Evolutionary conservation across 805 yeast species (phyloP).

Genomic region (Suhomyces sp.): DNA sequence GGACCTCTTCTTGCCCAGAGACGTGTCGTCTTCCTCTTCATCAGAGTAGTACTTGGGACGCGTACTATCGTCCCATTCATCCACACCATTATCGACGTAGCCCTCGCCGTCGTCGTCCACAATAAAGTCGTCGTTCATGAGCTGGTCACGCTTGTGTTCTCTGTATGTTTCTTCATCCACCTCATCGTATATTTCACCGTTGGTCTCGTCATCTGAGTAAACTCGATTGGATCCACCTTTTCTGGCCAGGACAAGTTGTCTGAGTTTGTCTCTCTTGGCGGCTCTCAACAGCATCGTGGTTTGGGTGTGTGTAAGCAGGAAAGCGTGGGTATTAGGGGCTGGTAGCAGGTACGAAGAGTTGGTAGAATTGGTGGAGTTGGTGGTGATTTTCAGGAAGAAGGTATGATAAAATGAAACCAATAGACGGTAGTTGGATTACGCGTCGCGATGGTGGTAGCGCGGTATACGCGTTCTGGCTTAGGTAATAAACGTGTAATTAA

Average conservation of each 20-base stretch:
- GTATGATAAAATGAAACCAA: too few species aligned
- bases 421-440: too few species aligned
- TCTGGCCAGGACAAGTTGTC: conserved; percentile 63
- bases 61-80: conserved; percentile 72
- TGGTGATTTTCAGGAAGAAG: too few species aligned
- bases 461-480: too few species aligned
- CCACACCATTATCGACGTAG: conserved; percentile 89
- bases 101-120: conserved; percentile 95
- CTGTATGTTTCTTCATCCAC: conserved; percentile 80
- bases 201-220: conserved; percentile 42
- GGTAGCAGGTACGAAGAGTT: too few species aligned
- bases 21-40: conserved; percentile 43
- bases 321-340: too few species aligned
- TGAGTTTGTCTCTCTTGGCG: conserved; percentile 49
- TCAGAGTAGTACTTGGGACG: conserved; percentile 56
- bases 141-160: conserved; percentile 71
- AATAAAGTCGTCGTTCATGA: conserved; percentile 87
- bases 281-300: conserved; percentile 34
- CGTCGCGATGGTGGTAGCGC: too few species aligned
- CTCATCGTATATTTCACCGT: conserved; percentile 73
- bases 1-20: conserved; percentile 21
- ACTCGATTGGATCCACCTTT: conserved; percentile 50
- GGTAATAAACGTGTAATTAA: too few species aligned
- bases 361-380: too few species aligned
- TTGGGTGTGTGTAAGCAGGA: too few species aligned